A percentile compares a stretch with the other conserved stretches of the same genome.
phyloP scores from a whole-genome alignment of 2,329 filamentous ascomycete species.

The Aureobasidium sp. region DNA sequence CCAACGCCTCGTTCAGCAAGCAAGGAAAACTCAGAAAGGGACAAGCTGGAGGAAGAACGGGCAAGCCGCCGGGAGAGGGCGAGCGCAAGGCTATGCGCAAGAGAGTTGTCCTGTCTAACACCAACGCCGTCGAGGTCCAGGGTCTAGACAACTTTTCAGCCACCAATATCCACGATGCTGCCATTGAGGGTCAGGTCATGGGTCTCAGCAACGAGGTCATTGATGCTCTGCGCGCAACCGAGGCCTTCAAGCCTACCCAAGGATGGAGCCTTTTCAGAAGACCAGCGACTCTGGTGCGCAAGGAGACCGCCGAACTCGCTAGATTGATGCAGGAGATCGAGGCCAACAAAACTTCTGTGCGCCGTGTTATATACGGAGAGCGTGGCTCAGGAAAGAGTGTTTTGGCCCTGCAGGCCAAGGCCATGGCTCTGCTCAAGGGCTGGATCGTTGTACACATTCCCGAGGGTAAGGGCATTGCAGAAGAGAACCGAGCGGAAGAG shows the following conservation, averaged over 20 bases:
- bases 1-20: slow-evolving; percentile 10
- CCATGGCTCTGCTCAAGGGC: slow-evolving; percentile 69
- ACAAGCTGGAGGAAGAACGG: slow-evolving; percentile 14
- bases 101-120: slow-evolving; percentile 85
- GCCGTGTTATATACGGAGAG: slow-evolving; percentile 64
- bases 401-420: slow-evolving; percentile 72
- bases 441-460: slow-evolving; percentile 89
- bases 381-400: slow-evolving; percentile 79
- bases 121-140: slow-evolving; percentile 74
- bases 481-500: too few relatives aligned
- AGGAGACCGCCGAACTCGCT: slow-evolving; percentile 68
- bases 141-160: slow-evolving; percentile 55
- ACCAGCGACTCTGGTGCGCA: slow-evolving; percentile 69
- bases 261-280: slow-evolving; percentile 78
- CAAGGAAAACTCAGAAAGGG: slow-evolving; percentile 23
- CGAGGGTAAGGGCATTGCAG: slow-evolving; percentile 52
- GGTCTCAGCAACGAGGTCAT: slow-evolving; percentile 61
- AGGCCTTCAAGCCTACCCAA: slow-evolving; percentile 87
- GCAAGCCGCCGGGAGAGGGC: slow-evolving; percentile 43
- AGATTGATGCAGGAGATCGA: slow-evolving; percentile 30
- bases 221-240: slow-evolving; percentile 71
- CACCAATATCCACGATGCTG: slow-evolving; percentile 46
- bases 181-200: slow-evolving; percentile 57
- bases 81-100: slow-evolving; percentile 84
- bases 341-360: slow-evolving; percentile 43